These are phyloP conservation scores for Lentinula edodes DNA, from an alignment of 768 basidiomycete genomes.

Conservation along the genomic window DNA sequence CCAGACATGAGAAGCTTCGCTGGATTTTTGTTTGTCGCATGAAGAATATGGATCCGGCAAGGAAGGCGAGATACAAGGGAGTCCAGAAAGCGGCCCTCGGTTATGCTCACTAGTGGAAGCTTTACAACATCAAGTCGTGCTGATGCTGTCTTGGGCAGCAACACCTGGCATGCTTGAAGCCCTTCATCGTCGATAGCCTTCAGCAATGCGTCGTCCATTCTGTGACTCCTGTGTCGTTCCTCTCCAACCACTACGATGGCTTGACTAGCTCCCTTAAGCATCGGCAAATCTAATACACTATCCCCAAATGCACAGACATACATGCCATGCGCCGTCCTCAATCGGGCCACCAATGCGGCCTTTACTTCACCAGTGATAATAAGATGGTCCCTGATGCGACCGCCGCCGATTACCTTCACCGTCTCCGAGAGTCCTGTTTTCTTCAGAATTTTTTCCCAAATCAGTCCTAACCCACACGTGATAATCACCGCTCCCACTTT, in stretches of 20 bases:
- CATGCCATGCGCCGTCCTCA: conserved; percentile 13
- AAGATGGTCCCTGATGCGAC: conserved; percentile 13
- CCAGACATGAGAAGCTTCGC: conserved; percentile 20
- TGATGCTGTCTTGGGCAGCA: conserved; percentile 13
- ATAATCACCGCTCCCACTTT: conserved; percentile 11
- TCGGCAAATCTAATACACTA: conserved; percentile 17
- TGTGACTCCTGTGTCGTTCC: conserved; percentile 12
- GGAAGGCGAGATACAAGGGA: neutral
- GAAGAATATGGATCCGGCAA: conserved; percentile 8
- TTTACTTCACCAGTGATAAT: conserved; percentile 16
- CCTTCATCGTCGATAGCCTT: conserved; percentile 15
- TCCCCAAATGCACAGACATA: conserved; percentile 19
- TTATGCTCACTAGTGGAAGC: conserved; percentile 13
- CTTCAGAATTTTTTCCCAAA: conserved; percentile 15
- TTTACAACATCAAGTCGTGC: conserved; percentile 13
- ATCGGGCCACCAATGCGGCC: conserved; percentile 12
- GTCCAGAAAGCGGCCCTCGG: conserved; percentile 9
- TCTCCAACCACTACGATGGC: conserved; percentile 19
- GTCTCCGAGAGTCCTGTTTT: conserved; percentile 14
- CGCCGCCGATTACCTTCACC: conserved; percentile 17
- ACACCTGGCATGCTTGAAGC: conserved; percentile 14
- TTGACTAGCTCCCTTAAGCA: conserved; percentile 17
- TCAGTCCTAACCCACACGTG: conserved; percentile 13
- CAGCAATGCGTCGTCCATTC: conserved; percentile 15
- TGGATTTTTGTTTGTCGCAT: conserved; percentile 9